Evolutionary conservation across 192 early-diverging fungal genomes (phyloP).

Genomic region (Backusella circina): DNA sequence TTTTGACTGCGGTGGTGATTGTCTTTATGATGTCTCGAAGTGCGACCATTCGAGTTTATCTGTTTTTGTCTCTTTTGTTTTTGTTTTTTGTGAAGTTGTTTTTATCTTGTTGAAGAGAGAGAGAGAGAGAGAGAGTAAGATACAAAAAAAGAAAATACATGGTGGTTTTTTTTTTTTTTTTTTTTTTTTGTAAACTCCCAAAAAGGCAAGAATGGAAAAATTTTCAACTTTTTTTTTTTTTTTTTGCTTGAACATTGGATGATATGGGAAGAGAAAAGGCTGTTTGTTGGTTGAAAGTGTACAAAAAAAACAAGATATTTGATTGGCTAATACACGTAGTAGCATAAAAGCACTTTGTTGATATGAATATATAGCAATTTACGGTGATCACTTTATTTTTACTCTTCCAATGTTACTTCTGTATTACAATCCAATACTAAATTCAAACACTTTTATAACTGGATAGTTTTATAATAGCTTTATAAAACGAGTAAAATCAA

Average conservation of each 20-base stretch:
- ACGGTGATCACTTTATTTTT: no score
- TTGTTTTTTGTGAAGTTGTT: background rate
- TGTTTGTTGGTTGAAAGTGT: background rate
- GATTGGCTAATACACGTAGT: background rate
- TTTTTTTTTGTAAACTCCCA: background rate
- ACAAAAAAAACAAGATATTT: background rate
- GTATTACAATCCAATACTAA: no score
- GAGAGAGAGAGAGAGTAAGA: background rate
- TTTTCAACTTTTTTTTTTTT: background rate
- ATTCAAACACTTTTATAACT: no score
- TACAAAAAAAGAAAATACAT: background rate
- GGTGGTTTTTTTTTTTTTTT: no score
- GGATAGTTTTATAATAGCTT: no score
- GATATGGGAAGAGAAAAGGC: background rate
- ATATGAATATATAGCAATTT: no score
- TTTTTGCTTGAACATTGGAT: background rate
- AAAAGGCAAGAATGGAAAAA: background rate
- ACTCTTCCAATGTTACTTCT: no score
- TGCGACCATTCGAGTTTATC: background rate
- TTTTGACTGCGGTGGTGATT: background rate
- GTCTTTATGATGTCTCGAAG: constrained; percentile 10
- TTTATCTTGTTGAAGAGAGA: background rate
- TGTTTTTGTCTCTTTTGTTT: no score
- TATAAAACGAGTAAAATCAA: no score
- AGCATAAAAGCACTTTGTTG: background rate